Evolutionary conservation across 768 basidiomycete genomes (phyloP), one percentile per base, ranked within the genome.

Genomic region (Agrocybe pediades): DNA sequence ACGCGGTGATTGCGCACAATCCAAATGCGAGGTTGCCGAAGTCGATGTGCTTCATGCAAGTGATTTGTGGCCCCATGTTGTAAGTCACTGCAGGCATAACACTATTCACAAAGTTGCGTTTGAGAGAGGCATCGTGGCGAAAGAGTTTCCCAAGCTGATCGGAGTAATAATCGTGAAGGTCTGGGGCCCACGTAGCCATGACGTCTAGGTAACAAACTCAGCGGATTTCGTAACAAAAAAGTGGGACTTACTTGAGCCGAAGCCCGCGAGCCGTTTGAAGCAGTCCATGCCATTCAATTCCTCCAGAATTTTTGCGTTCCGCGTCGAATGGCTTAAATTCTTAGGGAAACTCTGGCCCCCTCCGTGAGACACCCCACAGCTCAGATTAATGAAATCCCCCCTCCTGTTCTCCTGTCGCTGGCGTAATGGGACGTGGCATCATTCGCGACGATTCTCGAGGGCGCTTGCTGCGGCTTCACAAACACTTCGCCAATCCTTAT

Each of bases 321-420:
- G 30, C 15, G 42, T 23, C 11, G 9, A 51, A 19, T 53, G 20
- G 1, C 11, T 3, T 17, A 56, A 41, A 23, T 56, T 62, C 13
- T 30, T 20, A 6, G 60, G 60, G 0, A 27, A 19, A 2, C 17
- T 15, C 44, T 59, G 54, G 1, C 60, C 55, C 1, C 60, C 57
- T 6, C 57, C 60, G 29, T 49, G 53, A 1, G 60, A 62, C 9
- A 62, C 27, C 3, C 60, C 55, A 15, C 51, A 54, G 13, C 19
- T 11, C 1, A 62, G 25, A 9, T 49, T 41, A 3, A 42, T 17
- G n/a, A 58, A 62, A 2, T 16, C 2, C 0, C 60, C 60, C 2
- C 55, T 23, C 21, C 44, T 29, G 26, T 44, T 11, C 13, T 24
- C 30, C 6, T 17, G 0, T 2, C 1, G n/a, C 16, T 36, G 6